Evolutionary conservation across 1,284 basidiomycete genomes (phyloP).

Genomic region (Leccinum huronense): DNA sequence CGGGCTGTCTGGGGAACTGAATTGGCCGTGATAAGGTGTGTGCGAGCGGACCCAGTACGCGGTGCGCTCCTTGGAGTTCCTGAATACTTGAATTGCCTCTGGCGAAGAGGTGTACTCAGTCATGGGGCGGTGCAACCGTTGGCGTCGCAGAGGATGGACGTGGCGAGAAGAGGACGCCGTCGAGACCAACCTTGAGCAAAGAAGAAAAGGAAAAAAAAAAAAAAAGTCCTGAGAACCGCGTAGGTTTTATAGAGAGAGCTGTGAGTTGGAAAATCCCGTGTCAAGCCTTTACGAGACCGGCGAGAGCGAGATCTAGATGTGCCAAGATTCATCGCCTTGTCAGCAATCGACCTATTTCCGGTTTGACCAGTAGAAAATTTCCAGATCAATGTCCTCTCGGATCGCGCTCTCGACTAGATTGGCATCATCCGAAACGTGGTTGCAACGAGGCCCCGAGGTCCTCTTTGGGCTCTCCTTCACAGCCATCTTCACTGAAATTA

Average conservation of each 20-base stretch:
- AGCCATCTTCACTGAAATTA: slow-evolving; percentile 20
- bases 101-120: slow-evolving; percentile 65
- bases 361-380: slow-evolving; percentile 19
- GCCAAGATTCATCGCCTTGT: slow-evolving; percentile 24
- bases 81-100: slow-evolving; percentile 54
- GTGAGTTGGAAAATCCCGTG: slow-evolving; percentile 28
- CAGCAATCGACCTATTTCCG: slow-evolving; percentile 32
- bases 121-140: slow-evolving; percentile 39
- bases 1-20: slow-evolving; percentile 57
- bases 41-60: slow-evolving; percentile 57
- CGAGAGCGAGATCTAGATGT: slow-evolving; percentile 22
- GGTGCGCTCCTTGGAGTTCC: slow-evolving; percentile 57
- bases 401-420: slow-evolving; percentile 33
- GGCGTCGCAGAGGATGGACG: slow-evolving; percentile 1
- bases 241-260: slow-evolving; percentile 29
- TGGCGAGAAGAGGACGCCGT: not conserved
- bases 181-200: slow-evolving; percentile 4
- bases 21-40: slow-evolving; percentile 38
- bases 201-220: slow-evolving; percentile 13
- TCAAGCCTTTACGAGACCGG: slow-evolving; percentile 24
- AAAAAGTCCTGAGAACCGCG: slow-evolving; percentile 9
- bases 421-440: slow-evolving; percentile 31
- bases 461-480: slow-evolving; percentile 14
- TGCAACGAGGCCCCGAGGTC: slow-evolving; percentile 27
- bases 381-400: slow-evolving; percentile 14